A percentile compares a stretch with the other conserved stretches of the same genome.
phyloP scores from a whole-genome alignment of 208 protist genomes.

The Trypanosoma caninum region DNA sequence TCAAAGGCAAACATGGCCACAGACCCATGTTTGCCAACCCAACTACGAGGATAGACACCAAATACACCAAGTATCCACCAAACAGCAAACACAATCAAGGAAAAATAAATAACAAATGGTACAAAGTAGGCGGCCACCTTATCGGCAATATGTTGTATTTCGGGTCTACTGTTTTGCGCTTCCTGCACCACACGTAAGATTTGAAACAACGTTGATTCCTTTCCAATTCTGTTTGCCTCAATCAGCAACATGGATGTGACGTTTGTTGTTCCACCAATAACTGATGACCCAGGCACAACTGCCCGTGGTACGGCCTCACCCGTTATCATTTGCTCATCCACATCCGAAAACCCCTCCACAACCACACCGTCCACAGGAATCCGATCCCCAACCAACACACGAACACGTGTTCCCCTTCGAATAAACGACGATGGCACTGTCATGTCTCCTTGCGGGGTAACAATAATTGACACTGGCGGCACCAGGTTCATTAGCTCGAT shows the following conservation, averaged over 20 bases:
- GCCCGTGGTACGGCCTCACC: slow-evolving; percentile 84
- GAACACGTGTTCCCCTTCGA: slow-evolving; percentile 58
- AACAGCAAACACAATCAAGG: slow-evolving; percentile 85
- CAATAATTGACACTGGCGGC: slow-evolving; percentile 43
- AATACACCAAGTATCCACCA: slow-evolving; percentile 84
- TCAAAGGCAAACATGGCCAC: slow-evolving; percentile 85
- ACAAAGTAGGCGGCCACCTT: slow-evolving; percentile 92
- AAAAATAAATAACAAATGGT: slow-evolving; percentile 84
- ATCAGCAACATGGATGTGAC: slow-evolving; percentile 64
- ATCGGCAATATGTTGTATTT: slow-evolving; percentile 93
- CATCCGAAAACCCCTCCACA: slow-evolving; percentile 58
- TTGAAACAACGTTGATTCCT: slow-evolving; percentile 89
- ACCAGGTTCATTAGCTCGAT: slow-evolving; percentile 84
- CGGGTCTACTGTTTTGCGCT: slow-evolving; percentile 94
- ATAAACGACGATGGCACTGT: slow-evolving; percentile 34
- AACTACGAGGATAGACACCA: slow-evolving; percentile 58
- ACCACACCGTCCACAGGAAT: slow-evolving; percentile 93
- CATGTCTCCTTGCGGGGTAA: slow-evolving; percentile 22
- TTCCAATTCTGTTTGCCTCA: slow-evolving; percentile 62
- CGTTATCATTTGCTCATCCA: slow-evolving; percentile 96
- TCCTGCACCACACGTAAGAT: slow-evolving; percentile 96
- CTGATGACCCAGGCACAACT: slow-evolving; percentile 49
- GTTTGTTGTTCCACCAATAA: slow-evolving; percentile 82
- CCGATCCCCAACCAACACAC: slow-evolving; percentile 84
- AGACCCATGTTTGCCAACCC: slow-evolving; percentile 34